Evolutionary conservation across 257 asterid genomes (phyloP).

Genomic region (Misopates orontium): DNA sequence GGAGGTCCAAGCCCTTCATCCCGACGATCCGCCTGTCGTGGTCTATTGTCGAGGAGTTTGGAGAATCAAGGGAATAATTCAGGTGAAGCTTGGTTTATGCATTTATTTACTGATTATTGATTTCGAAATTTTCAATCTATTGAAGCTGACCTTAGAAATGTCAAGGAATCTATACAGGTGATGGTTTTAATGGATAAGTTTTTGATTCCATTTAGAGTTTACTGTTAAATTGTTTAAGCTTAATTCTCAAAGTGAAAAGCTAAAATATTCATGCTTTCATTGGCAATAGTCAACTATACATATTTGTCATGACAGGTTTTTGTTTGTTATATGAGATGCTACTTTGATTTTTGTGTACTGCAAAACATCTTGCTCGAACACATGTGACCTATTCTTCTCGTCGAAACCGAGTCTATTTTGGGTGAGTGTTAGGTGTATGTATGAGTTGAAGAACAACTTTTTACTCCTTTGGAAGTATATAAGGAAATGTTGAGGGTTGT

Average conservation of each 20-base stretch:
- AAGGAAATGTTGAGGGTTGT: neutral
- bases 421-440: neutral
- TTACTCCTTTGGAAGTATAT: slow-evolving; percentile 33
- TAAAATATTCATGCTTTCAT: slow-evolving; percentile 2
- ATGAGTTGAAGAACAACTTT: neutral
- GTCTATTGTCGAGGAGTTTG: slow-evolving; percentile 86
- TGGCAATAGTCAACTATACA: neutral
- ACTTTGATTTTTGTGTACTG: neutral
- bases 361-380: neutral
- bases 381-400: neutral
- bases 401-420: neutral
- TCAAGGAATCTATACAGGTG: slow-evolving; percentile 12
- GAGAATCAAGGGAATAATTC: slow-evolving; percentile 98
- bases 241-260: neutral
- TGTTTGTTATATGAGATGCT: neutral
- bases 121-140: neutral
- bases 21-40: slow-evolving; percentile 73
- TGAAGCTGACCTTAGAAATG: neutral
- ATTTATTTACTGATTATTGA: neutral
- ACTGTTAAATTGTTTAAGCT: neutral
- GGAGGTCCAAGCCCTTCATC: slow-evolving; percentile 93
- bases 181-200: neutral
- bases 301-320: neutral
- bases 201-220: slow-evolving; percentile 4
- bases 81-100: slow-evolving; percentile 46